Base-by-base conservation (phyloP, 2,329 filamentous ascomycete species). In the Pseudocercospora crystallina region DNA sequence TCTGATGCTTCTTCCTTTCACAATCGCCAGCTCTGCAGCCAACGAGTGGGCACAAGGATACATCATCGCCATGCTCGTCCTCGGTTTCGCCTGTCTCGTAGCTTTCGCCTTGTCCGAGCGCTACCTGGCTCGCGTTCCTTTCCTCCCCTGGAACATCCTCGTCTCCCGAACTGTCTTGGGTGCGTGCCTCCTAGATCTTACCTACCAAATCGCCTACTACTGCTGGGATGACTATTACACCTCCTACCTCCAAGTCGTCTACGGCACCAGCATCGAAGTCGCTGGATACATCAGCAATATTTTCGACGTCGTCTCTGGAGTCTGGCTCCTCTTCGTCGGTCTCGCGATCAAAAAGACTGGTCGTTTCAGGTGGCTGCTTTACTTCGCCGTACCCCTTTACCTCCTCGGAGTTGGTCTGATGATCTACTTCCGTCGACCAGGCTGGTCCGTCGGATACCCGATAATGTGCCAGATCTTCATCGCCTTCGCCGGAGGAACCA, bases 1-100 rank as follows among this genome's bases (percentile, higher is more conserved):
- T 0, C 68, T 87, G 5, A 81, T 89, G 61, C 72, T 89, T 13
- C 77, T 90, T 5, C 83, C 86, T 0, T 82, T 90, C 65, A 83
- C 73, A 11, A 73, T 90, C 14, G 61, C 60, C 43, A 58, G 33
- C 12, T 68, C 64, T 38, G 66, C 68, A 1, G 5, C 63, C 56
- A 12, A 65, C 5, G 64, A 63, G 12, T 74, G 71, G 71, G 61
- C 60, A 9, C 64, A 67, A 2, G 56, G 60, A 3, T 68, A 69
- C 52, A 71, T 75, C 47, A 69, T 74, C 43, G 64, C 64, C 44
- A 71, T 73, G 63, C 63, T 73, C 8, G 63, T 73, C n/a, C 47
- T 72, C 10, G 71, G 71, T 2, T 47, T 72, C 38, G 33, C 65
- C 5, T 56, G 66, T n/a, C 64, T 74, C 43, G 58, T 69, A 4